Conservation (phyloP, 2,329 filamentous ascomycete species). For the Fusarium buharicum region DNA sequence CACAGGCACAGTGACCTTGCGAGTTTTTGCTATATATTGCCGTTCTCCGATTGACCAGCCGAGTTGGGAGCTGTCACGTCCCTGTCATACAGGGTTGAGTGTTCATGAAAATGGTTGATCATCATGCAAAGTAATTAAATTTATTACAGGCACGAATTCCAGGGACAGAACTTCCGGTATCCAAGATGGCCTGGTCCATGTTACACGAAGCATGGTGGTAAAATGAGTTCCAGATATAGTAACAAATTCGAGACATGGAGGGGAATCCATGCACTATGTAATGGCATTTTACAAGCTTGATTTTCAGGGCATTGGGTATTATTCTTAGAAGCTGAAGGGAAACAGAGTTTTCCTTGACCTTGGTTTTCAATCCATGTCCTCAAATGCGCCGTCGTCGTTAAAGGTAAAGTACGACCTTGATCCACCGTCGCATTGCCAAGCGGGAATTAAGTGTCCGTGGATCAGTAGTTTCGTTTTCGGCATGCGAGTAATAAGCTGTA, state of each 20-base stretch:
- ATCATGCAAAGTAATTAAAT: slow-evolving; percentile 8
- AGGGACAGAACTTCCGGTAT: slow-evolving; percentile 7
- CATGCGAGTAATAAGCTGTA: not conserved
- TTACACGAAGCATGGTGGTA: slow-evolving; percentile 7
- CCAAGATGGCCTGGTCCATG: slow-evolving; percentile 19
- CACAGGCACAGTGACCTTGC: slow-evolving; percentile 31
- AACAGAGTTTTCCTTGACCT: not conserved
- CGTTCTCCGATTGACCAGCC: slow-evolving; percentile 9
- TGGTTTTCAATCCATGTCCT: not conserved
- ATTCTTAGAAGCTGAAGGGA: too few relatives aligned
- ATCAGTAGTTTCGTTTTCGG: not conserved
- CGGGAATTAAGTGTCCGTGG: not conserved
- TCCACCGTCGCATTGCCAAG: not conserved
- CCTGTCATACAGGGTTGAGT: slow-evolving; percentile 6
- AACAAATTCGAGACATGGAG: not conserved
- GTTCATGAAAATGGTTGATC: not conserved
- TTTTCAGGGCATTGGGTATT: too few relatives aligned
- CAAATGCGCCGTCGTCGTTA: not conserved
- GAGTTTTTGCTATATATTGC: slow-evolving; percentile 4
- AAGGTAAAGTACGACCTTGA: not conserved
- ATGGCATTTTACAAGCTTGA: not conserved
- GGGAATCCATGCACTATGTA: not conserved
- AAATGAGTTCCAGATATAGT: slow-evolving; percentile 1
- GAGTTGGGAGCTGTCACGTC: slow-evolving; percentile 8
- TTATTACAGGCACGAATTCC: slow-evolving; percentile 2